Evolutionary conservation across 2,329 filamentous ascomycete species (phyloP), one percentile per base, ranked within the genome.

Genomic region (Uncinocarpus reesii): DNA sequence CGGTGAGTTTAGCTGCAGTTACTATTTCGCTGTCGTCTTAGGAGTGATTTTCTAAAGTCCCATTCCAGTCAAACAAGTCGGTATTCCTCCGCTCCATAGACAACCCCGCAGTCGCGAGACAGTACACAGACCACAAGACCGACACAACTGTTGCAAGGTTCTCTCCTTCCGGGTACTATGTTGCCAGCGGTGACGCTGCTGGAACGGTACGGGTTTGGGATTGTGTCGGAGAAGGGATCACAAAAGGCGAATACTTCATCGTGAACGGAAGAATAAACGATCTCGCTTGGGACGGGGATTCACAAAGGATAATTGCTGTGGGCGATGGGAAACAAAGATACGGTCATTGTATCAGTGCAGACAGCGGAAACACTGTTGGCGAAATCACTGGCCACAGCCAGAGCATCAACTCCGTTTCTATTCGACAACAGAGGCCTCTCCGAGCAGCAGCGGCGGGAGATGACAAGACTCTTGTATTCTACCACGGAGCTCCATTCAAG

Each of bases 21-120:
- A 7, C 16, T 3, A 10, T 26, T 1, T 8, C 23, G n/a, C 11
- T 38, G 18, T 31, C 7, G 10, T 23, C 31, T 35, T 37, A 13
- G 6, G 1, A 31, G 20, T 3, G 35, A 13, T 44, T 44, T 36
- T 47, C 34, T 50, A 20, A 52, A 16, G 20, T 23, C 23, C 44
- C n/a, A 20, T 28, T 42, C 10, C 58, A 93, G 87, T 90, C 88
- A 46, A 89, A 87, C 62, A 96, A 96, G 74, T 96, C 90, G 53
- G 83, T 98, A 69, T 96, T 95, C 70, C 76, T 98, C 41, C 87
- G 92, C 58, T 89, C 83, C 54, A 95, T 98, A 71, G 90, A 98
- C 71, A 73, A 92, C 64, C 90, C 90, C 45, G 77, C 86, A 56
- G 69, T 83, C 54, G 82, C 82, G 66, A 88, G 84, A 62, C 89